A percentile compares a stretch with the other conserved stretches of the same genome.
phyloP scores from a whole-genome alignment of 2,329 filamentous ascomycete species.

The Hypocreales sp. region DNA sequence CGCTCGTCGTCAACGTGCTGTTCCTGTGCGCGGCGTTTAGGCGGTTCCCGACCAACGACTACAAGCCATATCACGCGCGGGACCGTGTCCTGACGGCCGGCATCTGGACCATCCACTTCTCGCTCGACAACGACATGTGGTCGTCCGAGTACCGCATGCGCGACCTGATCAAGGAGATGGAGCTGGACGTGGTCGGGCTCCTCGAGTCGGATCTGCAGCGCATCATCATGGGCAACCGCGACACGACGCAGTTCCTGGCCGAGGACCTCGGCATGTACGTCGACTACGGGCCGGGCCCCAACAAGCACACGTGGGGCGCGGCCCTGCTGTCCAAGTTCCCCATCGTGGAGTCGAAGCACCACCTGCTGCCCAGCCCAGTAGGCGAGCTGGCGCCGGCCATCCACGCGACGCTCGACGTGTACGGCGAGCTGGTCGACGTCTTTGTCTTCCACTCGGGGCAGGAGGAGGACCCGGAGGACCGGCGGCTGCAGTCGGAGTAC shows the following conservation, averaged over 20 bases:
- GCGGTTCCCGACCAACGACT: conserved; percentile 85
- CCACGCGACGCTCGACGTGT: conserved; percentile 87
- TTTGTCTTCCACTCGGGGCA: conserved; percentile 98
- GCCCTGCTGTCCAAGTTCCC: conserved; percentile 94
- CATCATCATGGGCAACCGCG: conserved; percentile 98
- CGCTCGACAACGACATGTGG: conserved; percentile 98
- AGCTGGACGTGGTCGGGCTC: conserved; percentile 92
- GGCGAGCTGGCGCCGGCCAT: conserved; percentile 93
- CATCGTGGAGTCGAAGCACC: conserved; percentile 92
- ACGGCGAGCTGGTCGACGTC: conserved; percentile 78
- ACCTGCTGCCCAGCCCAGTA: conserved; percentile 82
- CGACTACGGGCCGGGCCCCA: conserved; percentile 90
- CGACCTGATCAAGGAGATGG: conserved; percentile 80
- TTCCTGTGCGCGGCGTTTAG: conserved; percentile 71
- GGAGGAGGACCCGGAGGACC: conserved; percentile 88
- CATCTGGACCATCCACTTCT: conserved; percentile 98
- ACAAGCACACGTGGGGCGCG: conserved; percentile 97
- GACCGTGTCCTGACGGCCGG: conserved; percentile 82
- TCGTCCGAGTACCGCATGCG: conserved; percentile 89
- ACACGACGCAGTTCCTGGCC: conserved; percentile 86
- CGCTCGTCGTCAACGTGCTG: conserved; percentile 64
- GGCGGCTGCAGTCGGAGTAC: conserved; percentile 74
- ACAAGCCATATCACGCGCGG: conserved; percentile 75
- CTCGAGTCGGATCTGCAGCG: conserved; percentile 87
- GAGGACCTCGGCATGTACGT: conserved; percentile 98